phyloP scores from a whole-genome alignment of 257 asterid genomes.

The Coffea canephora region DNA sequence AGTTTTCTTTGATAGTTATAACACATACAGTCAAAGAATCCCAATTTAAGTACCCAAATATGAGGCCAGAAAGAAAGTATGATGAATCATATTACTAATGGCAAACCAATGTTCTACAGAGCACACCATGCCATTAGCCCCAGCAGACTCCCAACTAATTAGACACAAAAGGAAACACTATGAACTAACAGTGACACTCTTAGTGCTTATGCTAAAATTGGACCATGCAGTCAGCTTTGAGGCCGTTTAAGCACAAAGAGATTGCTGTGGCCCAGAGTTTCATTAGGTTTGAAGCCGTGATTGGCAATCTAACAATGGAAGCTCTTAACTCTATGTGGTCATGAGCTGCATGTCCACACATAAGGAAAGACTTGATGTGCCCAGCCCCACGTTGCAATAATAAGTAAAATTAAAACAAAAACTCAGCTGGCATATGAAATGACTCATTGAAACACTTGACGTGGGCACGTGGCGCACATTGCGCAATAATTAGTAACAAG shows the following conservation, averaged over 20 bases:
- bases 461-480: too few species aligned
- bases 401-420: neutral
- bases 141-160: neutral
- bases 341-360: neutral
- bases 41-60: neutral
- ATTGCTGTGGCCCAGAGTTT: neutral
- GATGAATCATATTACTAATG: neutral
- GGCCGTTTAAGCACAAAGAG: neutral
- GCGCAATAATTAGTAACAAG: slow-evolving; percentile 1
- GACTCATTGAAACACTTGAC: neutral
- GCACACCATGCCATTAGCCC: neutral
- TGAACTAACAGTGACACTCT: neutral
- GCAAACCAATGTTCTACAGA: neutral
- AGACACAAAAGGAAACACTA: neutral
- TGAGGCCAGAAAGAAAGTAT: too few species aligned
- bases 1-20: neutral
- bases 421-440: neutral
- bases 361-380: neutral
- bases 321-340: neutral
- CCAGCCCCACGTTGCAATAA: neutral
- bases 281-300: neutral
- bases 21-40: neutral
- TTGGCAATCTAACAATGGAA: neutral
- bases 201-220: neutral
- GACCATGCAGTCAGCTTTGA: too few species aligned